Evolutionary conservation across 805 yeast species (phyloP).

Genomic region (Hermanozyma aechmeae): DNA sequence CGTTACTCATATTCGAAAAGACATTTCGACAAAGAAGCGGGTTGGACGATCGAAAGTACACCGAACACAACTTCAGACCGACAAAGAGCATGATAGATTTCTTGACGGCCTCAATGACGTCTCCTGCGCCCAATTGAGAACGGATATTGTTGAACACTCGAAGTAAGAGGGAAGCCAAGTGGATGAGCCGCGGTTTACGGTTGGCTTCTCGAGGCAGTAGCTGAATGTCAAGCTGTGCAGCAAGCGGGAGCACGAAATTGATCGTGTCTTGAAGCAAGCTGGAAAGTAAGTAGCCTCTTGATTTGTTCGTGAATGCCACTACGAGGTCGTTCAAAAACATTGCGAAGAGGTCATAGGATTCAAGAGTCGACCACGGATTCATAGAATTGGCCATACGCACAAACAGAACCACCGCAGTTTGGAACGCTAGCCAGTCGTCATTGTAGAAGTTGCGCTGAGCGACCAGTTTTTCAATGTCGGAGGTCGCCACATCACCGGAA

Average conservation of each 20-base stretch:
- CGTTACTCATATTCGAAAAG: conserved; percentile 49
- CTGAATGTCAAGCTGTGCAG: conserved; percentile 29
- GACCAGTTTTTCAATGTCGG: conserved; percentile 10
- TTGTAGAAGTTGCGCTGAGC: conserved; percentile 16
- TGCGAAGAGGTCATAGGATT: conserved; percentile 47
- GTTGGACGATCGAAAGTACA: conserved; percentile 45
- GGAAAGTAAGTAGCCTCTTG: conserved; percentile 27
- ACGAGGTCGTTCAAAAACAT: conserved; percentile 38
- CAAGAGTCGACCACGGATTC: conserved; percentile 42
- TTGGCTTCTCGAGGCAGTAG: conserved; percentile 32
- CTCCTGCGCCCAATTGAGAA: conserved; percentile 32
- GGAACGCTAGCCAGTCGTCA: conserved; percentile 40
- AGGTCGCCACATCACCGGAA: conserved; percentile 7
- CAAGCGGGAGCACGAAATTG: conserved; percentile 34
- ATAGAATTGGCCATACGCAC: conserved; percentile 39
- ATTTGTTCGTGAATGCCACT: conserved; percentile 38
- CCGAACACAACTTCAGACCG: conserved; percentile 45
- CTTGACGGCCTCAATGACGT: conserved; percentile 29
- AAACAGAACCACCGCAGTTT: conserved; percentile 35
- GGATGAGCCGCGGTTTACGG: conserved; percentile 36
- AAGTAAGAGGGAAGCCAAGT: conserved; percentile 44
- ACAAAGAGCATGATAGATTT: conserved; percentile 43
- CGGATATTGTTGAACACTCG: conserved; percentile 55
- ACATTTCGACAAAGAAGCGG: conserved; percentile 55
- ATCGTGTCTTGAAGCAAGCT: conserved; percentile 28